Conservation (phyloP, 2,329 filamentous ascomycete genomes). For the Onygenales sp. region DNA sequence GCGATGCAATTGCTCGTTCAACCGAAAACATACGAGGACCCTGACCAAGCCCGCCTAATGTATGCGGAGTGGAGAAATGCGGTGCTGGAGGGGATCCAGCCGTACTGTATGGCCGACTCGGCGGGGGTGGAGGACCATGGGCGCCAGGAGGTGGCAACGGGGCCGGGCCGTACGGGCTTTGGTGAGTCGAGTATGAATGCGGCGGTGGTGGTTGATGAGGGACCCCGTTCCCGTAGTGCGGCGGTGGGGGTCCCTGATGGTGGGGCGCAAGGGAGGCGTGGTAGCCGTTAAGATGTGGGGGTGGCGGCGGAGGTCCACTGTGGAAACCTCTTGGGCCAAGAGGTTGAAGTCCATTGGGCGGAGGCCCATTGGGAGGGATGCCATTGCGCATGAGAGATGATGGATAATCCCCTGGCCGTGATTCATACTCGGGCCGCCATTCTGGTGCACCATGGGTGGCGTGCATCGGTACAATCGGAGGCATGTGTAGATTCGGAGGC, state of each 20-base stretch:
- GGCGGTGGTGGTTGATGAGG: constrained; percentile 25
- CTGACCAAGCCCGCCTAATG: constrained; percentile 26
- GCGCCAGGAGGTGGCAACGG: constrained; percentile 20
- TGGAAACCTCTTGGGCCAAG: constrained; percentile 26
- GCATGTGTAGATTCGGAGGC: constrained; percentile 6
- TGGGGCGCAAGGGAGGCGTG: constrained; percentile 22
- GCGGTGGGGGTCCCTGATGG: constrained; percentile 17
- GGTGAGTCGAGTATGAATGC: constrained; percentile 27
- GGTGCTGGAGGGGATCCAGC: constrained; percentile 29
- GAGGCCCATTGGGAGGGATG: constrained; percentile 10
- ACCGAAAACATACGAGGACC: constrained; percentile 27
- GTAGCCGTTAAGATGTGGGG: constrained; percentile 45
- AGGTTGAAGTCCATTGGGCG: constrained; percentile 17
- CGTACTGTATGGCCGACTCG: constrained; percentile 24
- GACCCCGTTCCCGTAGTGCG: constrained; percentile 23
- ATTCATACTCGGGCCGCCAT: constrained; percentile 28
- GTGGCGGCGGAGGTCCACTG: constrained; percentile 40
- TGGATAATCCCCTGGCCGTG: constrained; percentile 22
- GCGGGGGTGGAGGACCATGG: constrained; percentile 21
- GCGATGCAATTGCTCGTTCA: constrained; percentile 28
- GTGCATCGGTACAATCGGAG: constrained; percentile 20
- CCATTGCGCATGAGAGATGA: constrained; percentile 24
- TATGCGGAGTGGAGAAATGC: constrained; percentile 29
- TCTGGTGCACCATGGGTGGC: constrained; percentile 19
- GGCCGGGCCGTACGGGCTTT: constrained; percentile 29